Percentiles rank a stretch among this genome's conserved stretches.
phyloP scores from a whole-genome alignment of 2,329 filamentous ascomycete species.

The Pseudogymnoascus sp. region DNA sequence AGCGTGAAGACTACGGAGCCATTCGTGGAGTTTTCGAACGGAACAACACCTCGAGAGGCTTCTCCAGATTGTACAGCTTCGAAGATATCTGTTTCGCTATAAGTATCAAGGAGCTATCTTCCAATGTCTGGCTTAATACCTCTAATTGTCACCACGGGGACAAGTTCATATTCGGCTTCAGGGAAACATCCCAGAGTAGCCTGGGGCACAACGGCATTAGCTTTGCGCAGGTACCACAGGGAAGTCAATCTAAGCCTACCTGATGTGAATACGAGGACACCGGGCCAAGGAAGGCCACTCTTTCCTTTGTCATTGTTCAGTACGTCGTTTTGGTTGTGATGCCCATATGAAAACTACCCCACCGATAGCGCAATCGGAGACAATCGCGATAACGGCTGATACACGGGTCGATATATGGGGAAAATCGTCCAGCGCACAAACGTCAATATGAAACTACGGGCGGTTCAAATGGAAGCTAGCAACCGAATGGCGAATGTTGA shows the following conservation, averaged over 20 bases:
- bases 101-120: constrained; percentile 8
- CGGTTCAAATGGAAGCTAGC: neutral
- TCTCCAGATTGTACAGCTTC: constrained; percentile 61
- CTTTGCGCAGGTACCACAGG: constrained; percentile 22
- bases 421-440: neutral
- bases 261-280: constrained; percentile 63
- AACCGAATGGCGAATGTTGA: neutral
- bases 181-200: constrained; percentile 47
- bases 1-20: constrained; percentile 86
- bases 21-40: constrained; percentile 94
- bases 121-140: constrained; percentile 19
- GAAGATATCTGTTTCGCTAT: constrained; percentile 60
- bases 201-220: constrained; percentile 32
- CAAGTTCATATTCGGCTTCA: constrained; percentile 29
- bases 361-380: constrained; percentile 4
- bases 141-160: constrained; percentile 39
- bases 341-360: constrained; percentile 7
- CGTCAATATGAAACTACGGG: neutral
- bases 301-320: constrained; percentile 11
- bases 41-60: constrained; percentile 71
- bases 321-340: constrained; percentile 5
- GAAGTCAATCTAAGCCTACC: constrained; percentile 34
- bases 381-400: constrained; percentile 4
- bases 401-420: neutral
- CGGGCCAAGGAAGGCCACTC: constrained; percentile 55